phyloP scores from a whole-genome alignment of 306 rosid species.

The Lupinus albus region DNA sequence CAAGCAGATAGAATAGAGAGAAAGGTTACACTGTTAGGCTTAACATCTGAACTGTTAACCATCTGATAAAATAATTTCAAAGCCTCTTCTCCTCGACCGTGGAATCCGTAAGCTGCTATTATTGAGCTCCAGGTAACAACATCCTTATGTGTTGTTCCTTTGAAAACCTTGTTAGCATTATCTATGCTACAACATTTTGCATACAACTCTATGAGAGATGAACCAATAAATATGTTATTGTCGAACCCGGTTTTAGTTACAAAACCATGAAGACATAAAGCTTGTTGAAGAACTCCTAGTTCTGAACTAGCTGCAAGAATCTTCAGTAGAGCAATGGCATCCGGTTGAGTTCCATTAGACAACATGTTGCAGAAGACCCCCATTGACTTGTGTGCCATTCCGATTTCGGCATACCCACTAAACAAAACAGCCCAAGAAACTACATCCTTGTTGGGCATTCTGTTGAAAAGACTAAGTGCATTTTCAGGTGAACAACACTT shows the following conservation, averaged over 20 bases:
- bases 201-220: slow-evolving; percentile 72
- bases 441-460: slow-evolving; percentile 75
- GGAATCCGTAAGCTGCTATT: slow-evolving; percentile 77
- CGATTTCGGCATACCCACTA: slow-evolving; percentile 66
- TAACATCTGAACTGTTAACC: slow-evolving; percentile 52
- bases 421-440: slow-evolving; percentile 75
- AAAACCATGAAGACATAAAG: slow-evolving; percentile 65
- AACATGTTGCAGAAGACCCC: slow-evolving; percentile 59
- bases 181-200: slow-evolving; percentile 74
- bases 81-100: slow-evolving; percentile 68
- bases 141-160: slow-evolving; percentile 58
- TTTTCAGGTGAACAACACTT: slow-evolving; percentile 63
- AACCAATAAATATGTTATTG: slow-evolving; percentile 57
- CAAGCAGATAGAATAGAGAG: slow-evolving; percentile 75
- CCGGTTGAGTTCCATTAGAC: slow-evolving; percentile 53
- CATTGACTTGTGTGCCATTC: slow-evolving; percentile 68
- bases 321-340: slow-evolving; percentile 75
- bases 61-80: slow-evolving; percentile 55
- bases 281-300: slow-evolving; percentile 69
- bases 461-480: slow-evolving; percentile 58
- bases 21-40: slow-evolving; percentile 66
- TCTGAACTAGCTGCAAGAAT: slow-evolving; percentile 68
- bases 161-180: slow-evolving; percentile 58
- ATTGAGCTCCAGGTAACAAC: slow-evolving; percentile 81
- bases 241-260: slow-evolving; percentile 48